Base-by-base conservation (phyloP, 768 basidiomycete genomes). In the Kwoniella pini region DNA sequence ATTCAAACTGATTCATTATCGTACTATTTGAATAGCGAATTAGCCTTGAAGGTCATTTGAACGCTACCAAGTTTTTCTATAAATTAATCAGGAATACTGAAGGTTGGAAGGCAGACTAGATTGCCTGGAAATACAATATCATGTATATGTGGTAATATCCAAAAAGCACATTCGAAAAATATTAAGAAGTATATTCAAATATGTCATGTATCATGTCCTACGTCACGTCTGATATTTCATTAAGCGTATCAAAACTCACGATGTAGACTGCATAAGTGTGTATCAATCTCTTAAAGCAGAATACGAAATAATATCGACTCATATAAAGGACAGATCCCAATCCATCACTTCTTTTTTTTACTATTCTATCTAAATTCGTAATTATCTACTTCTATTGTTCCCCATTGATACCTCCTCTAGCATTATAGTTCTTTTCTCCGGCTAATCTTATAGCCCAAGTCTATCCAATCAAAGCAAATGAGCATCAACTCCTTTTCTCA, bases 101-200 rank as follows among this genome's bases (percentile, higher is more conserved):
- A 40, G 77, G 72, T 1, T 94, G 81, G 87, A 38, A 72, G 5
- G 54, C 63, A 9, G 59, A 61, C 30, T 61, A 60, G 33, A 36
- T 4, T n/a, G 36, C 10, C 30, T 36, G 15, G 33, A 7, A 15
- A 36, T 7, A 36, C 7, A 15, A 26, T 26, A 49, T 26, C 4
- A 30, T 40, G 39, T 22, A 42, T 24, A 13, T 13, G n/a, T n/a
- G n/a, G n/a, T n/a, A n/a, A n/a, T n/a, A n/a, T n/a, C n/a, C n/a
- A n/a, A n/a, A 22, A 17, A 11, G 48, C 9, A 28, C 7, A n/a
- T n/a, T 36, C 7, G 33, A 7, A 15, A 36, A 36, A 36, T 7
- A 15, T n/a, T 26, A 49, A 49, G 7, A 30, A 54, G 39, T 22
- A 42, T 24, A 13, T 13, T 40, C 21, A 36, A 38, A 15, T 10